Evolutionary conservation across 345 rosid genomes (phyloP).

Genomic region (Salix viminalis): DNA sequence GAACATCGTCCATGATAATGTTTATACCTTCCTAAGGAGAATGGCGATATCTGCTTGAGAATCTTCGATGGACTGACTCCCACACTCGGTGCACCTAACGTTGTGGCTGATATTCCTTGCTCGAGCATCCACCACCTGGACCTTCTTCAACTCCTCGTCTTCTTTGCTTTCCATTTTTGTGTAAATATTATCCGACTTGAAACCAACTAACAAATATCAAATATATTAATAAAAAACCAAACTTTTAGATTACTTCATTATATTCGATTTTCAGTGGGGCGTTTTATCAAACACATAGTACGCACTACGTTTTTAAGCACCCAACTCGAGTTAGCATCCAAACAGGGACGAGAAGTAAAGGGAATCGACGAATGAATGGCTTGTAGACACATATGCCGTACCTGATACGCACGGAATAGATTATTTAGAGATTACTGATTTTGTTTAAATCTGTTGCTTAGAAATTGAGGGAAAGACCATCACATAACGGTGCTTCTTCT

Average conservation of each 20-base stretch:
- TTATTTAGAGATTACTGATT: too few relatives aligned
- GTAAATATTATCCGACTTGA: not conserved
- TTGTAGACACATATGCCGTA: too few relatives aligned
- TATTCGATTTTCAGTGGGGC: constrained; percentile 16
- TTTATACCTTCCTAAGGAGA: constrained; percentile 72
- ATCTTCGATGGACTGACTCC: constrained; percentile 97
- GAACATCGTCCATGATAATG: not conserved
- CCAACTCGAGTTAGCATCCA: too few relatives aligned
- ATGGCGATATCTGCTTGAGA: constrained; percentile 95
- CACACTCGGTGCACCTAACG: constrained; percentile 95
- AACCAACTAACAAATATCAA: not conserved
- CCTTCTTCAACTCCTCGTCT: constrained; percentile 60
- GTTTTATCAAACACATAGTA: constrained; percentile 39
- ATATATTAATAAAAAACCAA: not conserved
- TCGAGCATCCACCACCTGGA: constrained; percentile 66
- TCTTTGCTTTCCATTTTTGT: constrained; percentile 51
- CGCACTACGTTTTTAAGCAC: not conserved
- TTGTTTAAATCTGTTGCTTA: too few relatives aligned
- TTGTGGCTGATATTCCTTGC: constrained; percentile 92
- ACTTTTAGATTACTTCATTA: not conserved
- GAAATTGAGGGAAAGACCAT: too few relatives aligned
- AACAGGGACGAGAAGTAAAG: too few relatives aligned
- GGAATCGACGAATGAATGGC: too few relatives aligned
- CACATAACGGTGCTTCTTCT: too few relatives aligned
- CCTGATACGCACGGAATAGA: too few relatives aligned